These are phyloP conservation scores for Moesziomyces sp. DNA, from an alignment of 1,284 basidiomycete genomes.

Conservation along the genomic window DNA sequence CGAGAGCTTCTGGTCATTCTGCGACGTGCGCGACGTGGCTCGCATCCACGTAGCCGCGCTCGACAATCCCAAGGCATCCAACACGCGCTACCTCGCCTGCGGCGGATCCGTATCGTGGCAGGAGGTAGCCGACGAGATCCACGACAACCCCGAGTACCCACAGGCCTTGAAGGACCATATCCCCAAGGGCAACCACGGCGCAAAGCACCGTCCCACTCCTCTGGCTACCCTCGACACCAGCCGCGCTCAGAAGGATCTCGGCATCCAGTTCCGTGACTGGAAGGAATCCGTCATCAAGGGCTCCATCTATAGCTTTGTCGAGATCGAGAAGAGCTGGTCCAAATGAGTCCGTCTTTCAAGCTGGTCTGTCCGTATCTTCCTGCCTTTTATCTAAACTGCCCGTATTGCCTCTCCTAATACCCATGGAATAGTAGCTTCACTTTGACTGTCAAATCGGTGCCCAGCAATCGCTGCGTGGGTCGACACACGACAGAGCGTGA, in stretches of 20 bases:
- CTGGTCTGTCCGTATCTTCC: not conserved
- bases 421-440: not conserved
- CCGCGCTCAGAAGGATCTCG: constrained; percentile 23
- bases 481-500: not conserved
- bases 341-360: not conserved
- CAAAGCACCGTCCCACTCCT: constrained; percentile 15
- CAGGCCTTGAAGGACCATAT: constrained; percentile 35
- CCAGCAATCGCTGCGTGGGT: no score
- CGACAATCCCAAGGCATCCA: constrained; percentile 24
- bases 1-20: constrained; percentile 32
- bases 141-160: constrained; percentile 40
- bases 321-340: constrained; percentile 47
- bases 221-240: constrained; percentile 35
- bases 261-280: constrained; percentile 46
- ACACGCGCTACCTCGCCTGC: constrained; percentile 31
- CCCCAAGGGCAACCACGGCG: constrained; percentile 30
- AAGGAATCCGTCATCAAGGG: constrained; percentile 47
- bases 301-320: constrained; percentile 38
- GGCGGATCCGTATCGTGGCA: constrained; percentile 36
- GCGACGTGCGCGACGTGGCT: constrained; percentile 48
- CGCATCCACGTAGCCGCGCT: constrained; percentile 32
- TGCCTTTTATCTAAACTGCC: not conserved
- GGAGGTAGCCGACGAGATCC: constrained; percentile 43
- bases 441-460: not conserved
- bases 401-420: constrained; percentile 3